Conservation (phyloP, 148 eudicot genomes). For the Beta vulgaris region DNA sequence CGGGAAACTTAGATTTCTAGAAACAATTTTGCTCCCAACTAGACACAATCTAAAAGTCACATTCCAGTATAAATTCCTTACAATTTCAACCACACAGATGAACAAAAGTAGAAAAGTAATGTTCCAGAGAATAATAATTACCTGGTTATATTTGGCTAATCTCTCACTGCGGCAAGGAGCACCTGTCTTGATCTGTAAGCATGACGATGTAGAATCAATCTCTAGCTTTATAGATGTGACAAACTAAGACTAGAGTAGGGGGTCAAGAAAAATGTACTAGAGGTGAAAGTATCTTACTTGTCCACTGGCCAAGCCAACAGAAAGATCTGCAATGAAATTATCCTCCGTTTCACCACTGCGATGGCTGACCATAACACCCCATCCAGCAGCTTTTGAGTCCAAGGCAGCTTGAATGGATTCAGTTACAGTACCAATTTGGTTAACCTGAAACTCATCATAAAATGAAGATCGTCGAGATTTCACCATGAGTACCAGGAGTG, state of each 20-base stretch:
- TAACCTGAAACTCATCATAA: constrained; percentile 53
- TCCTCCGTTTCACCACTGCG: constrained; percentile 99
- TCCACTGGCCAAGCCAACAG: constrained; percentile 98
- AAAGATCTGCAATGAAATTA: constrained; percentile 95
- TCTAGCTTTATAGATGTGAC: neutral
- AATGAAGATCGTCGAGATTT: neutral
- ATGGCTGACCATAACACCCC: constrained; percentile 99
- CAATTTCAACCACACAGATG: neutral
- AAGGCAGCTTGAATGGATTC: constrained; percentile 98
- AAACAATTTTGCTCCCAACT: neutral
- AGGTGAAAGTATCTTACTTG: constrained; percentile 47
- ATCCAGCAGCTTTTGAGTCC: constrained; percentile 98
- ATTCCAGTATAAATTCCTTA: neutral
- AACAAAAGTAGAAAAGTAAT: neutral
- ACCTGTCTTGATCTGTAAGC: constrained; percentile 83
- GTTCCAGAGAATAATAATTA: constrained; percentile 20
- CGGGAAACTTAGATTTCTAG: neutral
- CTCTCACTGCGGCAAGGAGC: constrained; percentile 99
- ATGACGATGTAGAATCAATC: constrained; percentile 12
- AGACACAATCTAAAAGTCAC: neutral
- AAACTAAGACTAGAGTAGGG: neutral
- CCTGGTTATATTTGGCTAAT: constrained; percentile 97
- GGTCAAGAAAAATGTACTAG: neutral
- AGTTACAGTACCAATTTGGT: constrained; percentile 94
- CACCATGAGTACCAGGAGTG: neutral